Evolutionary conservation across 164 flowering plant genomes (phyloP).

Genomic region (Tetracentron sinense): DNA sequence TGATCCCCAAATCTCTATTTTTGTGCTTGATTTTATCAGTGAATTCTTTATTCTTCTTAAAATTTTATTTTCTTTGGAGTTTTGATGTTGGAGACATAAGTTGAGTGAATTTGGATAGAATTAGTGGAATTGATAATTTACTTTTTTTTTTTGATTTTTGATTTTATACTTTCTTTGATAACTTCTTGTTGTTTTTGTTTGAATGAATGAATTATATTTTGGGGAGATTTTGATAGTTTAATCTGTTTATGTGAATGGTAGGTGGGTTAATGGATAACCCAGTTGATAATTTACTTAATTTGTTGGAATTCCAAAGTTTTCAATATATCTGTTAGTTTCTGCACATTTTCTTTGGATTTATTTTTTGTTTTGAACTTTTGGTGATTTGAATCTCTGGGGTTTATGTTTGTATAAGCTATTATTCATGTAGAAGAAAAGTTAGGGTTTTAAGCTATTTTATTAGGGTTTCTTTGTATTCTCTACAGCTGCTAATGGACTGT

Average conservation of each 20-base stretch:
- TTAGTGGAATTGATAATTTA: no score
- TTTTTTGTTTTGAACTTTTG: neutral
- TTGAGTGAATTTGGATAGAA: no score
- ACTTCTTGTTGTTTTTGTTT: no score
- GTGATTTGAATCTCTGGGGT: neutral
- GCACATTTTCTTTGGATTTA: neutral
- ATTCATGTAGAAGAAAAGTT: neutral
- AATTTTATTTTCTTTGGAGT: no score
- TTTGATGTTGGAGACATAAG: no score
- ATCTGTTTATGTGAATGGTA: neutral
- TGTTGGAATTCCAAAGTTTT: neutral
- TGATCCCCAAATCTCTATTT: neutral
- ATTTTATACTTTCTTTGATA: no score
- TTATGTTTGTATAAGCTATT: neutral
- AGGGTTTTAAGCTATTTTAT: neutral
- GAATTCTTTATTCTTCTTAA: neutral
- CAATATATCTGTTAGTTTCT: neutral
- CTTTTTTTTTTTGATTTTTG: no score
- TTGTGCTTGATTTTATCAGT: neutral
- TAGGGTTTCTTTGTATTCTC: neutral
- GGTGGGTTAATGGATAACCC: neutral
- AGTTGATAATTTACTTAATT: neutral
- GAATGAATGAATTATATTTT: neutral
- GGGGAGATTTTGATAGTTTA: neutral
- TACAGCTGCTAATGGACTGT: constrained; percentile 36